Base-by-base conservation (phyloP, 179 eudicot species). In the Camellia oleifera region DNA sequence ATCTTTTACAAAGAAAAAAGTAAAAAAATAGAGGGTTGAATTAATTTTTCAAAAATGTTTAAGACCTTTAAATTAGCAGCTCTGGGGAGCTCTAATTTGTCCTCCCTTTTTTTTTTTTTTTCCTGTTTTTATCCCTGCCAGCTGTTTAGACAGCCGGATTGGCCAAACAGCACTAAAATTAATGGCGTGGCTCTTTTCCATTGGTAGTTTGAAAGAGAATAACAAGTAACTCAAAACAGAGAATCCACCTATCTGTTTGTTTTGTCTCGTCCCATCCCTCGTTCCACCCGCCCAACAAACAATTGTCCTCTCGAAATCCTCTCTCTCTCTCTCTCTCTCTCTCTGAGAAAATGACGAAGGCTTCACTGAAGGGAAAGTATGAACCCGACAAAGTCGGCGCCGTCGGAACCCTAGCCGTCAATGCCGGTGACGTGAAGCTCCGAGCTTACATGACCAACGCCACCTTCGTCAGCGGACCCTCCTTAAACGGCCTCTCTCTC, bases 361-460 rank as follows among this genome's bases (percentile, higher is more conserved):
- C 90, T 63, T 88, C 93, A 42, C 69, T 91, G 40, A 86, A 79
- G 52, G 87, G 88, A 11, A 82, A 72, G 13, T 88, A 85, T 79
- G 86, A 87, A 71, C 20, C 81, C 76, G 85, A 85, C 50, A 87
- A 79, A 46, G 56, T 82, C 83, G 76, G 75, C 75, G 86, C 86
- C 82, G 84, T 83, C 65, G 82, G 87, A 57, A 80, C 86, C 44
- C 17, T 90, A 61, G 81, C 88, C 79, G 8, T 90, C 85, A 82
- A 83, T 85, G 87, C 86, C 82, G 88, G 91, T 78, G 96, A 88
- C 72, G n/a, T 92, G 46, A 90, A 85, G 76, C 87, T 92, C 64
- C 83, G 87, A 12, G 90, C 94, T 48, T 77, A 92, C 76, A 6
- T 88, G 72, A 84, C 90, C 26, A 92, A 89, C 76, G 89, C 91